These are phyloP conservation scores for Solanum sitiens DNA, from an alignment of 257 asterid species.

Conservation along the genomic window DNA sequence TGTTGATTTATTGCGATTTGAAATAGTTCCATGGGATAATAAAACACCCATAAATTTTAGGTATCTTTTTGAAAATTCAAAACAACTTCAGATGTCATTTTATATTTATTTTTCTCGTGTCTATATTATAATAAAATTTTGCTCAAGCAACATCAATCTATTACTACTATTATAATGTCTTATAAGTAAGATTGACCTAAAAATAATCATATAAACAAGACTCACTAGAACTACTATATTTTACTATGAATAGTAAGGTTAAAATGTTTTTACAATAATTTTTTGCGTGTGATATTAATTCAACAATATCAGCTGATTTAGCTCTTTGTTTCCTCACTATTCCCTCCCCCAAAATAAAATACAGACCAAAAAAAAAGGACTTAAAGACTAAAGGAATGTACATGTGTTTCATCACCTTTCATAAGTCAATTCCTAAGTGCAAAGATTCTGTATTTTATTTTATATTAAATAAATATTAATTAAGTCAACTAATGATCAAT, in stretches of 20 bases:
- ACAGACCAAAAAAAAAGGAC: not conserved
- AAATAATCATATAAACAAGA: not conserved
- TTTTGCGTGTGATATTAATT: not conserved
- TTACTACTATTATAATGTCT: too few relatives aligned
- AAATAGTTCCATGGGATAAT: too few relatives aligned
- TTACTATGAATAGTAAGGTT: not conserved
- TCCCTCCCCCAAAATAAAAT: not conserved
- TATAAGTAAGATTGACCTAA: too few relatives aligned
- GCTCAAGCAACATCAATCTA: too few relatives aligned
- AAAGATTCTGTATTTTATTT: not conserved
- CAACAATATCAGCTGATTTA: not conserved
- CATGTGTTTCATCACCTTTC: not conserved
- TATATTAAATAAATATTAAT: too few relatives aligned
- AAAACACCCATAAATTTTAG: too few relatives aligned
- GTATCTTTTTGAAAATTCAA: too few relatives aligned
- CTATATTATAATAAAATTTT: too few relatives aligned
- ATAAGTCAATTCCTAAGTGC: not conserved
- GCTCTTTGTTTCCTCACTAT: not conserved
- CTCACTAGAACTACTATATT: not conserved
- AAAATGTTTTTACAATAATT: not conserved
- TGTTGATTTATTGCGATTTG: too few relatives aligned
- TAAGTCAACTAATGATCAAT: not conserved
- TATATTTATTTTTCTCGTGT: too few relatives aligned
- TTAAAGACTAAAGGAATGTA: too few relatives aligned
- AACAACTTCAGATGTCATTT: too few relatives aligned